Evolutionary conservation across 2,329 filamentous ascomycete species (phyloP).

Genomic region (Huntiella omanensis): DNA sequence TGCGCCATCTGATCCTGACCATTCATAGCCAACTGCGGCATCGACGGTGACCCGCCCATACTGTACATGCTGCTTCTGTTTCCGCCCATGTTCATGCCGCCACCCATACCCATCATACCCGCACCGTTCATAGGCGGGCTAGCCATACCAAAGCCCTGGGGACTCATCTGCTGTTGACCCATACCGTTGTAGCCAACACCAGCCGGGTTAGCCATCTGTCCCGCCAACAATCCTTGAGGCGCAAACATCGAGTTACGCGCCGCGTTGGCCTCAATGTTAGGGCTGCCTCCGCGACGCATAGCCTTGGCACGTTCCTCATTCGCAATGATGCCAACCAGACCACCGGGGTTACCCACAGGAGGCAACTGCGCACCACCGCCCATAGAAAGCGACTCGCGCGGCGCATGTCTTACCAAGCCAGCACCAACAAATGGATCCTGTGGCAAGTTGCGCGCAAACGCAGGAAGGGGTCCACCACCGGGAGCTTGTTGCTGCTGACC

Average conservation of each 20-base stretch:
- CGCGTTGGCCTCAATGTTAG: constrained; percentile 37
- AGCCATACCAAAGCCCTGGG: constrained; percentile 11
- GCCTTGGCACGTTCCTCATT: constrained; percentile 65
- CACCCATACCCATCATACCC: constrained; percentile 4
- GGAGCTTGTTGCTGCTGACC: background rate
- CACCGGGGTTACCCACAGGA: constrained; percentile 33
- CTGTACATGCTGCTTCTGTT: constrained; percentile 8
- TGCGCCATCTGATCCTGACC: constrained; percentile 16
- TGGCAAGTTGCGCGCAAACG: constrained; percentile 66
- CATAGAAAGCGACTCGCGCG: constrained; percentile 58
- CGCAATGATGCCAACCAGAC: constrained; percentile 74
- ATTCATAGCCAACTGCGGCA: constrained; percentile 16
- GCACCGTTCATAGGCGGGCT: constrained; percentile 15
- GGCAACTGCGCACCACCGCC: constrained; percentile 37
- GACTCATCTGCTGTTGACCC: background rate
- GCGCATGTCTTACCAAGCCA: constrained; percentile 50
- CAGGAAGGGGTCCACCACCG: constrained; percentile 41
- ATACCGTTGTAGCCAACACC: background rate
- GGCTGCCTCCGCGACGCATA: constrained; percentile 52
- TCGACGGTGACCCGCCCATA: constrained; percentile 11
- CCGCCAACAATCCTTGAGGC: constrained; percentile 19
- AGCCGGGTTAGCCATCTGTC: constrained; percentile 16
- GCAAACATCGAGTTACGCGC: constrained; percentile 16
- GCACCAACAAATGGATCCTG: constrained; percentile 73
- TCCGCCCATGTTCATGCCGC: background rate